phyloP scores from a whole-genome alignment of 2,329 filamentous ascomycete genomes.

The Zasmidium angulare region DNA sequence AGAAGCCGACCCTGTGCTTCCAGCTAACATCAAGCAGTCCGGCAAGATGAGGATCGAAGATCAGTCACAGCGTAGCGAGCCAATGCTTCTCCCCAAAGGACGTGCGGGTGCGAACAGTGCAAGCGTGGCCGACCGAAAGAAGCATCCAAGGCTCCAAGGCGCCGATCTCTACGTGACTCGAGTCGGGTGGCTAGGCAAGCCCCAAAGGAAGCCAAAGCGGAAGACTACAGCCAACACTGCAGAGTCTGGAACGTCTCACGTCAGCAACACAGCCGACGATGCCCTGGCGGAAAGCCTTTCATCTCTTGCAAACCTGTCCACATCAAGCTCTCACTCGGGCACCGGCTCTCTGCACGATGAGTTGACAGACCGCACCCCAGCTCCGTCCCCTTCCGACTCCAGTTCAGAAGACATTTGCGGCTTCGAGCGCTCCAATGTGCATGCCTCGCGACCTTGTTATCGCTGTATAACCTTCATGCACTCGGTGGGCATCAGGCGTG shows the following conservation, averaged over 20 bases:
- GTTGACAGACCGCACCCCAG: conserved; percentile 33
- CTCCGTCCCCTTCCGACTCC: conserved; percentile 5
- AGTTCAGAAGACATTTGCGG: conserved; percentile 4
- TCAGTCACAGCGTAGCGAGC: conserved; percentile 24
- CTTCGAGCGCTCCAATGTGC: conserved; percentile 28
- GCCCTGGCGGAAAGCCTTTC: conserved; percentile 11
- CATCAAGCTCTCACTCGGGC: conserved; percentile 15
- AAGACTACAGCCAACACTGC: not conserved
- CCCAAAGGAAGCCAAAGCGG: conserved; percentile 9
- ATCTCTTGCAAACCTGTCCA: conserved; percentile 16
- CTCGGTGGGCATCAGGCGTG: conserved; percentile 52
- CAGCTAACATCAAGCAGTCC: conserved; percentile 17
- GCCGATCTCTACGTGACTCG: conserved; percentile 54
- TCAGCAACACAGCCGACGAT: not conserved
- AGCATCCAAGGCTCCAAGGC: conserved; percentile 48
- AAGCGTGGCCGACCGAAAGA: conserved; percentile 42
- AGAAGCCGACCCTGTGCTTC: not conserved
- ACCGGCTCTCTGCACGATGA: conserved; percentile 51
- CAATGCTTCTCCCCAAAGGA: conserved; percentile 32
- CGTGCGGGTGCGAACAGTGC: conserved; percentile 24
- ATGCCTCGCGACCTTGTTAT: conserved; percentile 52
- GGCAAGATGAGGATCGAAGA: conserved; percentile 21
- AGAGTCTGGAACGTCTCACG: not conserved
- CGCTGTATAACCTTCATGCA: conserved; percentile 55
- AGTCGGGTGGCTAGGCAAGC: conserved; percentile 35